Evolutionary conservation across 2,329 filamentous ascomycete genomes (phyloP).

Genomic region (Botrytis squamosa): DNA sequence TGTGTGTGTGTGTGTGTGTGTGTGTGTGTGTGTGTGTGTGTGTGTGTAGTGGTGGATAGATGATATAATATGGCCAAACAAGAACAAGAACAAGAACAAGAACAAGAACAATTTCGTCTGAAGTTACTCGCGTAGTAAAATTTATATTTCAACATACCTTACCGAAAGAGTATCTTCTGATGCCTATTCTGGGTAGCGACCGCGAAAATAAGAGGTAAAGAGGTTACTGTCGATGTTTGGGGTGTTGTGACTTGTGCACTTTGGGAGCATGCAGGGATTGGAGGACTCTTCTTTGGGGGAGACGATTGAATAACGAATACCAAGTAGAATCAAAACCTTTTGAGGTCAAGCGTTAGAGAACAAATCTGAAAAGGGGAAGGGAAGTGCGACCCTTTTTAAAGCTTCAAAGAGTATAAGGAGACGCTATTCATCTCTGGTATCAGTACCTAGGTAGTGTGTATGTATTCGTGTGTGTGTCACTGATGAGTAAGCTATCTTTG

Average conservation of each 20-base stretch:
- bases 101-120: slow-evolving; percentile 3
- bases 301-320: background rate
- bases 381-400: slow-evolving; percentile 4
- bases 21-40: no score
- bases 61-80: background rate
- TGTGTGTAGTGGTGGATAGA: background rate
- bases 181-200: background rate
- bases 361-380: slow-evolving; percentile 13
- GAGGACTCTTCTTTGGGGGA: background rate
- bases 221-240: background rate
- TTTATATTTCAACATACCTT: slow-evolving; percentile 4
- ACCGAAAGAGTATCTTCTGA: slow-evolving; percentile 8
- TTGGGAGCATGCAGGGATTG: background rate
- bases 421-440: background rate
- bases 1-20: no score
- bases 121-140: background rate
- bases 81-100: background rate
- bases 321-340: background rate
- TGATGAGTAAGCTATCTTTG: background rate
- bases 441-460: no score
- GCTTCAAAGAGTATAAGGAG: background rate
- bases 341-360: slow-evolving; percentile 13
- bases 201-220: background rate
- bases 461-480: background rate
- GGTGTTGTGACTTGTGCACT: background rate